Evolutionary conservation across 1,139 yeast genomes (phyloP).

Genomic region (Candida pseudocylindracea): DNA sequence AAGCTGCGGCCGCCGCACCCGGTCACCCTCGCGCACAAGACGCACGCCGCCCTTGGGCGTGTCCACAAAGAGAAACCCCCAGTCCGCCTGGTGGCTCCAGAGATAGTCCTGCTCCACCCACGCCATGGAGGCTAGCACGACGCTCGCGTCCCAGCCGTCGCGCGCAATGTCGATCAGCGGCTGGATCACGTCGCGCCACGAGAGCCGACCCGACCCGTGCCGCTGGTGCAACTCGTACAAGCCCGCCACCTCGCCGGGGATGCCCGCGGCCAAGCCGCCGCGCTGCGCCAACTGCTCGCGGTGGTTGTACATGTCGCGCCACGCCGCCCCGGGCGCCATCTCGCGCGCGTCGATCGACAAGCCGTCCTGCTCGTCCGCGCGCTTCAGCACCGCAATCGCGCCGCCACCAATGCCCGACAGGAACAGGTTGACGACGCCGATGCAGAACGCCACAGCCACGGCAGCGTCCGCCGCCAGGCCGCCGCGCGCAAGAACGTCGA

Average conservation of each 20-base stretch:
- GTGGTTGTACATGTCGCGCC: slow-evolving; percentile 40
- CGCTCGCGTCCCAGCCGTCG: slow-evolving; percentile 35
- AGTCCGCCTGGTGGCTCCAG: too few relatives aligned
- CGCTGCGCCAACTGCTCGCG: slow-evolving; percentile 24
- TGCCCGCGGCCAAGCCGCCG: slow-evolving; percentile 73
- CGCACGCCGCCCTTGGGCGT: slow-evolving; percentile 8
- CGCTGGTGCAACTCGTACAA: slow-evolving; percentile 30
- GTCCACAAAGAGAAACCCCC: slow-evolving; percentile 15
- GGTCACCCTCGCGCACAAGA: slow-evolving; percentile 2
- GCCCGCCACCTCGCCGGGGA: slow-evolving; percentile 84
- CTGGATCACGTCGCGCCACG: slow-evolving; percentile 51
- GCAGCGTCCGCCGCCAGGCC: slow-evolving; percentile 86
- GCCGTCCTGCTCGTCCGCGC: slow-evolving; percentile 12
- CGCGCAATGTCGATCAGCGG: slow-evolving; percentile 57
- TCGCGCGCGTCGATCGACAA: slow-evolving; percentile 75
- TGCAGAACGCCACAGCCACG: slow-evolving; percentile 69
- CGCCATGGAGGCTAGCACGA: slow-evolving; percentile 5
- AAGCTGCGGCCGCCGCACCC: slow-evolving; percentile 21
- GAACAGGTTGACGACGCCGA: slow-evolving; percentile 65
- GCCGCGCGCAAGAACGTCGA: slow-evolving; percentile 34
- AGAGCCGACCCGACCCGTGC: slow-evolving; percentile 50
- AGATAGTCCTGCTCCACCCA: too few relatives aligned
- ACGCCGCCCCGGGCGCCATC: slow-evolving; percentile 49
- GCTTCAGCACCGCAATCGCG: slow-evolving; percentile 27
- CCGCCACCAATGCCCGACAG: slow-evolving; percentile 94